Evolutionary conservation across 768 basidiomycete species (phyloP).

Genomic region (Pisolithus marmoratus): DNA sequence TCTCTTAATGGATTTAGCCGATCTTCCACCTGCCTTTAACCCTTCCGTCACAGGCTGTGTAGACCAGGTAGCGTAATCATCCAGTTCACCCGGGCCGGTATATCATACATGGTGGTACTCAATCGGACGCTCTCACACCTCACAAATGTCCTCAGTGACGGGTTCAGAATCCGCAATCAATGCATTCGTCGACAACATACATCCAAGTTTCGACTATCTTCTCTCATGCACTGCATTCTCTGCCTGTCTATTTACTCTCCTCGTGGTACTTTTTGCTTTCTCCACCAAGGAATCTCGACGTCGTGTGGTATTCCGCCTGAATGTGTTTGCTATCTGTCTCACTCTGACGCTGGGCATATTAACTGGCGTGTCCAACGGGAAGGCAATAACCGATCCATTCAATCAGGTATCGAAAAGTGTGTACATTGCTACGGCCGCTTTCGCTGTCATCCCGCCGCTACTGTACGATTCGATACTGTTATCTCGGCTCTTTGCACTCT

Average conservation of each 20-base stretch:
- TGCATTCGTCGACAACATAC: conserved; percentile 13
- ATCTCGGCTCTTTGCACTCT: conserved; percentile 32
- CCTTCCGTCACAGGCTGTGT: too few species aligned
- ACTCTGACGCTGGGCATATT: conserved; percentile 23
- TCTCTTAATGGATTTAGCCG: too few species aligned
- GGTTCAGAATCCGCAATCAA: neutral
- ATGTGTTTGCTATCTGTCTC: conserved; percentile 21
- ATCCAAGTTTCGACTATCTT: conserved; percentile 14
- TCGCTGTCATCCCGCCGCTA: conserved; percentile 27
- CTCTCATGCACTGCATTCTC: conserved; percentile 25
- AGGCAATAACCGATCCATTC: conserved; percentile 12
- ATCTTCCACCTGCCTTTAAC: too few species aligned
- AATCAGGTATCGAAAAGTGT: conserved; percentile 11
- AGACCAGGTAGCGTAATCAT: too few species aligned
- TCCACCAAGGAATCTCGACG: conserved; percentile 23
- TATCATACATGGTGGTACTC: neutral
- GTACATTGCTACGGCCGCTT: conserved; percentile 14
- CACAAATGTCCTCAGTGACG: neutral
- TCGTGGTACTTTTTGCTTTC: conserved; percentile 29
- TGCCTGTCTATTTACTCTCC: conserved; percentile 28
- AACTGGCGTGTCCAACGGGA: conserved; percentile 7
- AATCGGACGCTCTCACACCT: too few species aligned
- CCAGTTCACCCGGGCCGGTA: neutral
- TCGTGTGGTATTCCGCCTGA: conserved; percentile 29
- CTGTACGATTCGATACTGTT: conserved; percentile 34